Base-by-base conservation (phyloP, 192 early-diverging fungal genomes). In the Allomyces macrogynus region DNA sequence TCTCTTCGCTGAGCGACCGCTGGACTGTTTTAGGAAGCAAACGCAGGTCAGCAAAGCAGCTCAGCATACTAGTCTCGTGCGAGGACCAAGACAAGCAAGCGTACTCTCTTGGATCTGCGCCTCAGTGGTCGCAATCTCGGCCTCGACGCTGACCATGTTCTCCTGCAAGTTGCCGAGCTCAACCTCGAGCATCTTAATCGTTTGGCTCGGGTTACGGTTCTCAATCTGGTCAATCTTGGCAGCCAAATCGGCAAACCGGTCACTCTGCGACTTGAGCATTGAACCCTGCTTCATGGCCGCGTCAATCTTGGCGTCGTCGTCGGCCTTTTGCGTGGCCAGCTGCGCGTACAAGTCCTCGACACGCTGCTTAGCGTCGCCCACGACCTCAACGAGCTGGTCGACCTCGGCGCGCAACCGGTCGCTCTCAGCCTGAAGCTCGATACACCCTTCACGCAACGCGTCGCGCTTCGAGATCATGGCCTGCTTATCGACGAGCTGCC, bases 141-240 rank as follows among this genome's bases (percentile, higher is more conserved):
- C 75, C 76, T 18, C 72, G 67, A 22, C 79, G 24, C 32, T 81
- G 79, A 49, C 78, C 80, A 1, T 40, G 40, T 23, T 40, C 32
- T 40, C 32, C 32, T 40, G 32, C 32, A 40, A 40, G 7, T 40
- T 40, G 32, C 32, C 32, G 32, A 40, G 32, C 32, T 40, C 32
- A 7, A 40, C 32, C 32, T 40, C 32, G 32, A 40, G 32, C 32
- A 64, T 27, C 63, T 42, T 26, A 5, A 64, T 42, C 14, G 27
- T 40, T 7, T 40, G 32, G 32, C 32, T 40, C 32, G 32, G 32
- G 32, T 40, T 40, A 7, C 32, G 32, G 7, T 40, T 40, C 7
- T 40, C 32, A 40, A 40, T 40, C 32, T 40, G 32, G 32, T 40
- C 32, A 40, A 40, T 40, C 32, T 40, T 40, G 32, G 32, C 32